Base-by-base conservation (phyloP, 352 stramenopile genomes). In the Phytophthora syringae region DNA sequence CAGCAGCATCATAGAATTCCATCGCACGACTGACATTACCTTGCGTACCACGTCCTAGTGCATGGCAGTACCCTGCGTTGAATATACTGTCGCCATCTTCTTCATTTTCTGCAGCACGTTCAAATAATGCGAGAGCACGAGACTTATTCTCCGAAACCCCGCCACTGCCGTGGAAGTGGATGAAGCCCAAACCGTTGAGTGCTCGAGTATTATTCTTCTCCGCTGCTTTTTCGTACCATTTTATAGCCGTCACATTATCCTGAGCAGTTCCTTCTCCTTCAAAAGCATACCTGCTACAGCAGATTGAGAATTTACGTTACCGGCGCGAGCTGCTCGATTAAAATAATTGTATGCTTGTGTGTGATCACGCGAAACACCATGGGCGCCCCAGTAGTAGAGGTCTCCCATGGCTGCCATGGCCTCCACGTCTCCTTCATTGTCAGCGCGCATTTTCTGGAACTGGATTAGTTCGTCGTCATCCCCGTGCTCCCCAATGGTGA, bases 71-170 rank as follows among this genome's bases (percentile, higher is more conserved):
- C 0, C 86, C 92, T 1, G 90, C 84, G 53, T 98, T 98, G 53
- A 97, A 98, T 2, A 97, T 52, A n/a, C 88, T 96, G 61, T 98
- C 92, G 0, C 84, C 90, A 44, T 97, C 90, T 40, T 84, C 76
- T 48, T 88, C 50, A 25, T 93, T 92, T 25, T 60, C 61, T 3
- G 90, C 88, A n/a, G 90, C 88, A 34, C 74, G 71, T 52, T 96
- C 78, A 71, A 98, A 98, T 39, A 88, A 88, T 51, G 82, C 72
- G 12, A 96, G 77, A 20, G 90, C 92, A 43, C 77, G 67, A 9
- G 82, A 86, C 52, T 92, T 84, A 74, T 97, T 97, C 60, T 92
- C 74, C 0, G 40, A 16, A 20, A 95, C 53, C 10, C 84, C 82
- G 10, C 84, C 71, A 1, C 62, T 82, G 21, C 92, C 91, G 45